Evolutionary conservation across 2,329 filamentous ascomycete species (phyloP), one percentile per base, ranked within the genome.

Genomic region (Ophiostoma ulmi): DNA sequence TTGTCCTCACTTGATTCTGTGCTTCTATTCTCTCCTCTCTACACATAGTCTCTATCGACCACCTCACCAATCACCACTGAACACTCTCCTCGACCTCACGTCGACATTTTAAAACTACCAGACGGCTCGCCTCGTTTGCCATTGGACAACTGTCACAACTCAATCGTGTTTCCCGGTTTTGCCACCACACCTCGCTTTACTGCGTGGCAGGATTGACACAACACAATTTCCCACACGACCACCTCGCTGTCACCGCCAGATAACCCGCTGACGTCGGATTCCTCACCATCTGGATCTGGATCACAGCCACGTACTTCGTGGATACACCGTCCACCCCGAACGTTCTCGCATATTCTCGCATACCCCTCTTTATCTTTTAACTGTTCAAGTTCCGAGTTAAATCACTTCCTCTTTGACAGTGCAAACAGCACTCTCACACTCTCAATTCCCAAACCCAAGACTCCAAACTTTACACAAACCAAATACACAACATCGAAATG

Each of bases 401-500:
- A 48, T 20, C 17, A 63, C 10, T 20, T 35, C 58, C 61, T 58
- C 61, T 39, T 39, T 13, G 6, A 22, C 38, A 17, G 58, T 63
- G 58, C 26, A 63, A n/a, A 39, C 36, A 39, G n/a, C 36, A 65
- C 35, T 61, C 26, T 64, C 61, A 26, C 14, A 17, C 31, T 2
- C 6, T 22, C 26, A n/a, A 5, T 8, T 7, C 36, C n/a, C 63
- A 36, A 39, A 39, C n/a, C 14, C n/a, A 39, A 20, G 3, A 65
- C 36, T 20, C 31, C 38, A 31, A 31, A 31, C 31, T 31, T 31
- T 31, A 31, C 31, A 31, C 31, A 31, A 31, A 2, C 31, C 31
- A 7, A 38, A 39, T 13, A 58, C 48, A 38, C 31, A 55, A 38
- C 8, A 52, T 66, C 74, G 78, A 72, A 41, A 79, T 79, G 78